Evolutionary conservation across 257 asterid genomes (phyloP), one percentile per base, ranked within the genome.

Genomic region (Rubia yunnanensis): DNA sequence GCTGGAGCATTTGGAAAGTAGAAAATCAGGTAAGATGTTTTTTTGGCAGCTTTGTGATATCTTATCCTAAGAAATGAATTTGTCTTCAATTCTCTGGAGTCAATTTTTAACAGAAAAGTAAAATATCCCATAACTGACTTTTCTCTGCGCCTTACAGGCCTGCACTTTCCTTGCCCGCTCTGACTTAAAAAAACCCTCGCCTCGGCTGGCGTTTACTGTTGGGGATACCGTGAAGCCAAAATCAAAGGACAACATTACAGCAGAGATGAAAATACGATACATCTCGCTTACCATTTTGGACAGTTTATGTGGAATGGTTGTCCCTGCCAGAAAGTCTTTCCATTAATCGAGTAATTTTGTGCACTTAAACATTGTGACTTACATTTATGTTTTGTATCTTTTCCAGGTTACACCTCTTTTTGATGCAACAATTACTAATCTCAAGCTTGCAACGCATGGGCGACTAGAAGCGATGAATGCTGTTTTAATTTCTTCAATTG

Each of bases 1-100:
- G 86, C 81, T 92, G 97, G 97, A 92, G 99, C 74, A 83, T 92
- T 70, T 92, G 99, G 99, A 92, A 90, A 89, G 92, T 90, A 74
- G 97, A 89, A 73, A 92, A 88, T 78, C 99, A 92, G 96, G 99
- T 92, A 52, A 69, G 65, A 74, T 56, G 64, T 67, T 18, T 60
- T 28, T 26, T 48, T 41, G 61, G 24, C 49, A 41, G 13, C 14
- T 41, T 41, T 5, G 13, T 41, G 22, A 32, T 10, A 15, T 26
- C 17, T 10, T 56, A n/a, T 27, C 46, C 22, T 46, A 13, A 26
- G 52, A 41, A 35, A 55, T 35, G 69, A 60, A 44, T 67, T 68
- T 73, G 35, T 44, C 17, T 39, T 6, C 49, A 5, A 41, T 39
- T 39, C 48, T 14, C 5, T 41, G 50, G 15, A 2, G 4, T 41